Evolutionary conservation across 2,329 filamentous ascomycete genomes (phyloP), one percentile per base, ranked within the genome.

Genomic region (Colletotrichum shisoi): DNA sequence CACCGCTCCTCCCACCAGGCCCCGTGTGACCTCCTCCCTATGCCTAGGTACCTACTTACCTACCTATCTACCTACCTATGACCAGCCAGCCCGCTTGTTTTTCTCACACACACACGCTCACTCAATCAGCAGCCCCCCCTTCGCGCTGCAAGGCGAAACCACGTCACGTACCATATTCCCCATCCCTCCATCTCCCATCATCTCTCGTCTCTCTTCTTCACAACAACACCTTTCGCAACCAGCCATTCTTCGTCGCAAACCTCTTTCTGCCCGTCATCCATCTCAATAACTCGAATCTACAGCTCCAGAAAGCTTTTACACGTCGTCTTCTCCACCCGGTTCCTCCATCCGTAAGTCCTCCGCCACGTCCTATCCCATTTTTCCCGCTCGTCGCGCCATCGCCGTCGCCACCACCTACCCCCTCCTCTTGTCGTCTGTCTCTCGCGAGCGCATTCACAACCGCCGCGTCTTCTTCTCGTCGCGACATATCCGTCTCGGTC

Each of bases 381-480:
- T 40, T 24, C n/a, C 44, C 31, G n/a, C 27, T 45, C 45, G 40
- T 59, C 57, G 45, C 57, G 56, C 56, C 54, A 17, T 57, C 54
- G 42, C 42, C 54, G 17, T 13, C 42, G 7, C 19, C 15, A 17
- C 19, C 17, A 17, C 56, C 24, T 40, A 17, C 57, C 57, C 42
- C 24, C 42, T 5, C 19, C 17, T 45, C 13, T 27, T 31, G 21
- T 24, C 24, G 21, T 11, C 44, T 42, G 17, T 24, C 51, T 48
- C 11, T 19, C 31, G 42, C 44, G 60, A 46, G 61, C 65, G 65
- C 65, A 52, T 52, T 60, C 49, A 19, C 44, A 21, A 15, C 44
- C 46, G 27, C 40, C 45, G 21, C 9, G 17, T 40, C 19, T 44
- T 39, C 2, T 24, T n/a, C 15, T 44, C 19, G 21, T 68, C 65